Evolutionary conservation across 2,329 filamentous ascomycete species (phyloP).

Genomic region (Triangularia verruculosa): DNA sequence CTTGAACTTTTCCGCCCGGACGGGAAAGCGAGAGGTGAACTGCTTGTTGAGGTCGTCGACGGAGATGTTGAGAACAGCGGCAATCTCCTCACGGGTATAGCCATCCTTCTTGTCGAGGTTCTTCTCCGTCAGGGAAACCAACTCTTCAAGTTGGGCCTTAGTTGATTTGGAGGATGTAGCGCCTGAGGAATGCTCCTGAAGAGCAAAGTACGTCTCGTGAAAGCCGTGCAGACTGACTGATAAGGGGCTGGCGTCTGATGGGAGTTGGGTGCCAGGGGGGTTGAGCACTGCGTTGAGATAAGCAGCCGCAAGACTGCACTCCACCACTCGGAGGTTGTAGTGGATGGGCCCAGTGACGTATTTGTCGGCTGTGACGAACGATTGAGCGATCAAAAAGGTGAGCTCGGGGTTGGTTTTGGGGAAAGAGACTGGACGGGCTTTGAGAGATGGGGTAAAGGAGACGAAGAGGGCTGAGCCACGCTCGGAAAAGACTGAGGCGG

Average conservation of each 20-base stretch:
- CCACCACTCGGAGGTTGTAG: conserved; percentile 96
- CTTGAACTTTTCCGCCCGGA: conserved; percentile 83
- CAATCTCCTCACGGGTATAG: conserved; percentile 85
- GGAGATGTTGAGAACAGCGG: conserved; percentile 64
- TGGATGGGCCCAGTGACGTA: conserved; percentile 88
- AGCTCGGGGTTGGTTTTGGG: conserved; percentile 78
- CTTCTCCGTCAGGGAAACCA: conserved; percentile 66
- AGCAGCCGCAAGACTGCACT: conserved; percentile 83
- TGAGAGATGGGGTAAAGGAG: conserved; percentile 77
- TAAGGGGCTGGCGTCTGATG: conserved; percentile 76
- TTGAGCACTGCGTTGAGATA: conserved; percentile 59
- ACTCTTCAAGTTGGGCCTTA: conserved; percentile 67
- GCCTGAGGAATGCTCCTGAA: conserved; percentile 41
- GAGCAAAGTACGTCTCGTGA: conserved; percentile 74
- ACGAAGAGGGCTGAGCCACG: conserved; percentile 86
- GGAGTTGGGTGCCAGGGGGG: conserved; percentile 58
- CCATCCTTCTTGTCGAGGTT: conserved; percentile 76
- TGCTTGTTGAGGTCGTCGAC: conserved; percentile 69
- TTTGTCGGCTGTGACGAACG: conserved; percentile 91
- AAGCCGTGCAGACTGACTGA: conserved; percentile 82
- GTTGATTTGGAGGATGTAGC: conserved; percentile 30
- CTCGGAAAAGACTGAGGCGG: conserved; percentile 89
- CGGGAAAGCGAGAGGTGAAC: conserved; percentile 85
- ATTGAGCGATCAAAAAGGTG: conserved; percentile 91
- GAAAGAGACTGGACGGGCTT: conserved; percentile 74